A percentile compares a stretch with the other conserved stretches of the same genome.
These are phyloP conservation scores for Crithidia acanthocephali DNA, from an alignment of 208 protist genomes.

Conservation along the genomic window DNA sequence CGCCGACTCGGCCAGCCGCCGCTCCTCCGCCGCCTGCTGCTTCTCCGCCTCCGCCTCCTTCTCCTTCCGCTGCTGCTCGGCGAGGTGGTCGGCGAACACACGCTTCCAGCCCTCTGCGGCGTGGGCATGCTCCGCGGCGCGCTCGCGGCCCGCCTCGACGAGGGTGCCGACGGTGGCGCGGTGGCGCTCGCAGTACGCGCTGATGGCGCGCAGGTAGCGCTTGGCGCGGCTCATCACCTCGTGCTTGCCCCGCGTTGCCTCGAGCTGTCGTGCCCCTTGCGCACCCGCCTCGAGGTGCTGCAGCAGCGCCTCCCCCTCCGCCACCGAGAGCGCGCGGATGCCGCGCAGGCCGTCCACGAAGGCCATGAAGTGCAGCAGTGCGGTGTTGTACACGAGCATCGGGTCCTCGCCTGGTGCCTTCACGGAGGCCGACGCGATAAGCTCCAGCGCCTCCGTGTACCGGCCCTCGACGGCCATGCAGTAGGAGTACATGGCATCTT, in stretches of 20 bases:
- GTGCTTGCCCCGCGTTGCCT: slow-evolving; percentile 29
- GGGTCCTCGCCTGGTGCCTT: slow-evolving; percentile 32
- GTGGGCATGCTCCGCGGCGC: slow-evolving; percentile 41
- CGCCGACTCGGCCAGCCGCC: slow-evolving; percentile 33
- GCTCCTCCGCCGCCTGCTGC: slow-evolving; percentile 45
- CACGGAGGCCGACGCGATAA: slow-evolving; percentile 40
- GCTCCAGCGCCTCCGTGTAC: slow-evolving; percentile 65
- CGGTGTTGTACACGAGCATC: slow-evolving; percentile 76
- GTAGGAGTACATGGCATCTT: slow-evolving; percentile 73
- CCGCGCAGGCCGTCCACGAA: slow-evolving; percentile 54
- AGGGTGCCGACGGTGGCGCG: slow-evolving; percentile 48
- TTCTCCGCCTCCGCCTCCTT: slow-evolving; percentile 40
- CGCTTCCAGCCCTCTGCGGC: slow-evolving; percentile 52
- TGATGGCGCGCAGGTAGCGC: slow-evolving; percentile 37
- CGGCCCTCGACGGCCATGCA: slow-evolving; percentile 66
- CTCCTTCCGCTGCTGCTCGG: slow-evolving; percentile 42
- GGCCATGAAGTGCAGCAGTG: slow-evolving; percentile 71
- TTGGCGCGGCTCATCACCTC: slow-evolving; percentile 42
- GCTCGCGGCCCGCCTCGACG: slow-evolving; percentile 50
- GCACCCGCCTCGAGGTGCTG: slow-evolving; percentile 47
- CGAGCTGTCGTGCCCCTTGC: slow-evolving; percentile 38
- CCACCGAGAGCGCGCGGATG: slow-evolving; percentile 40
- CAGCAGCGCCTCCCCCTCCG: slow-evolving; percentile 48
- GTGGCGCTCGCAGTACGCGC: slow-evolving; percentile 63
- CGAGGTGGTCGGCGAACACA: slow-evolving; percentile 44